Base-by-base conservation (phyloP, 2,329 filamentous ascomycete species). In the Phialophora macrospora region DNA sequence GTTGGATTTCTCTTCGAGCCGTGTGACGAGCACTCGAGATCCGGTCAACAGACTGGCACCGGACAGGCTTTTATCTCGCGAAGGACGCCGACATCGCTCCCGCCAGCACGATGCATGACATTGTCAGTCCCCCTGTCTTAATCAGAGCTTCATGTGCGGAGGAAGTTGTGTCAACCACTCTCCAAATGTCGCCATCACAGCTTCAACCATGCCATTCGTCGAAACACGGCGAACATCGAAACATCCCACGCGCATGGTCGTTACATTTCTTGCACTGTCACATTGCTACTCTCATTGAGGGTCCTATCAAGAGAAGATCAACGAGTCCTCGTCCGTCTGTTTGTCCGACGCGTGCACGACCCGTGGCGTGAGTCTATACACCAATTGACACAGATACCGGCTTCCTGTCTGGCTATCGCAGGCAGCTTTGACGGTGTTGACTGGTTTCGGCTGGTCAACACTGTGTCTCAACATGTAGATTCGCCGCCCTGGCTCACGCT, bases 171-270 rank as follows among this genome's bases (percentile, higher is more conserved):
- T 63, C 64, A 66, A 30, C 14, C 6, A 20, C n/a, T 30, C 59
- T 49, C 49, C 55, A 32, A 30, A 66, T 66, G 64, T 66, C 64
- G 64, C 60, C 59, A 62, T 66, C 49, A n/a, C 26, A 8, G 4
- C 26, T 5, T 60, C 49, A 34, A 34, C 26, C n/a, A 60, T 46
- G 32, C 30, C 20, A 62, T 56, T 62, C 57, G 62, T 41, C 30
- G 20, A 24, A 22, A 22, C 46, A 3, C 7, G 22, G 26, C n/a
- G 9, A 30, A 30, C 12, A 4, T 55, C 52, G n/a, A 20, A n/a
- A 32, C 52, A 32, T 55, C 26, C 52, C 24, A 7, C 52, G 26
- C 24, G 52, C 24, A 32, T 20, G 6, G 6, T 11, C 22, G 46
- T 5, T 41, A 17, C 34, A 41, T 41, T 17, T 17, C 4, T 41